Evolutionary conservation across 1,284 basidiomycete genomes (phyloP).

Genomic region (Papiliotrema flavescens): DNA sequence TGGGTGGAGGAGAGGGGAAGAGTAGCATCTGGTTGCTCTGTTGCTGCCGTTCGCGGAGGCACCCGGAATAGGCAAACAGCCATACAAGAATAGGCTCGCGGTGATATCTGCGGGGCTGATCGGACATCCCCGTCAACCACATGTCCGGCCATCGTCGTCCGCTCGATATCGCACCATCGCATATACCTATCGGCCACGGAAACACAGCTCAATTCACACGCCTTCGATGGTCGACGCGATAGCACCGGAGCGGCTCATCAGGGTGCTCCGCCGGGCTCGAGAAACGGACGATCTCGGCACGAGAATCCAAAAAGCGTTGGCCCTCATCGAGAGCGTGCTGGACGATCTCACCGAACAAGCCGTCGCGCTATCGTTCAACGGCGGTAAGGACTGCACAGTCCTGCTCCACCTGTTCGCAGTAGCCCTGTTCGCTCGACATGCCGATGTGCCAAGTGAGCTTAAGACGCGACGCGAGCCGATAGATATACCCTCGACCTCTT

Average conservation of each 20-base stretch:
- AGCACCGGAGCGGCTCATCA: constrained; percentile 16
- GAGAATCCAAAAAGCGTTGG: constrained; percentile 68
- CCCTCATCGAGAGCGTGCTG: constrained; percentile 71
- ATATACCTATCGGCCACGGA: background rate
- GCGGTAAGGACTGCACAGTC: constrained; percentile 94
- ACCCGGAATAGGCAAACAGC: no score
- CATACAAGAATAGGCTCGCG: no score
- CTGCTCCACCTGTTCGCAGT: constrained; percentile 84
- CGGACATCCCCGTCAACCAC: background rate
- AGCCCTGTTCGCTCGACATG: constrained; percentile 53
- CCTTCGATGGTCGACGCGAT: constrained; percentile 2
- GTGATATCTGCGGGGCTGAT: background rate
- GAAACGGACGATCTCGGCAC: constrained; percentile 45
- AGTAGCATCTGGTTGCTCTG: background rate
- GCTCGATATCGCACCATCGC: no score
- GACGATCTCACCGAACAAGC: constrained; percentile 65
- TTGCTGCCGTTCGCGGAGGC: background rate
- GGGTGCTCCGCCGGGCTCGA: constrained; percentile 32
- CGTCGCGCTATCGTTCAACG: constrained; percentile 89
- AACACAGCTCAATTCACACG: background rate
- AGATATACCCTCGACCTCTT: background rate
- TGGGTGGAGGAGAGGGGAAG: background rate
- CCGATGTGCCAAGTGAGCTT: background rate
- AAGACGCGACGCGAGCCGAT: background rate
- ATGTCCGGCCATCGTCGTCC: no score